Conservation (phyloP, 495 filamentous ascomycete species). For the Sordaria brevicollis region DNA sequence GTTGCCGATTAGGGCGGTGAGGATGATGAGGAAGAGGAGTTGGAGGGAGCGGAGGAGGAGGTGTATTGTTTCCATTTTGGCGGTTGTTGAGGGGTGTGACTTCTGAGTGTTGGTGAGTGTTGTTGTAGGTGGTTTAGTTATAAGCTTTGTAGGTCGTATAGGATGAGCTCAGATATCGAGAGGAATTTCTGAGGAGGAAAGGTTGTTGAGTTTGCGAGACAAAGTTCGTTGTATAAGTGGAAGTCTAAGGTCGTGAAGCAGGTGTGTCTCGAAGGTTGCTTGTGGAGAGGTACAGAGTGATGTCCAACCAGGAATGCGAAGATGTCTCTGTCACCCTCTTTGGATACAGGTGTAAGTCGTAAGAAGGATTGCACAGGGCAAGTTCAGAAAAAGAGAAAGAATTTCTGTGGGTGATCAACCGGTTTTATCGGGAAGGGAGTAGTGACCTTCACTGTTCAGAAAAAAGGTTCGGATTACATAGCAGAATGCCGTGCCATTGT, state of each 20-base stretch:
- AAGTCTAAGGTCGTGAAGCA: not conserved
- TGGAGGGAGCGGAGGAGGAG: slow-evolving; percentile 29
- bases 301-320: not conserved
- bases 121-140: not conserved
- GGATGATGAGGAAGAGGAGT: slow-evolving; percentile 32
- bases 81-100: not conserved
- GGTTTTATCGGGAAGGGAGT: not conserved
- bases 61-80: slow-evolving; percentile 29
- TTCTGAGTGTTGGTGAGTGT: not conserved
- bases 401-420: not conserved
- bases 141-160: not conserved
- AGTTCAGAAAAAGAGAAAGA: not conserved
- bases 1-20: slow-evolving; percentile 40
- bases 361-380: not conserved
- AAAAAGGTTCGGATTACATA: not conserved
- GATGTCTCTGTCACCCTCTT: not conserved
- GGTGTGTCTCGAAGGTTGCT: not conserved
- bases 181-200: not conserved
- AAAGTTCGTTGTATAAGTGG: not conserved
- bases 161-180: not conserved
- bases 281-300: too few relatives aligned
- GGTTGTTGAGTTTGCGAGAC: not conserved
- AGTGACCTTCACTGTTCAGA: not conserved
- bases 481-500: not conserved
- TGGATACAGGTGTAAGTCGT: not conserved